These are phyloP conservation scores for Butyriboletus appendiculatus DNA, from an alignment of 1,284 basidiomycete genomes.

Conservation along the genomic window DNA sequence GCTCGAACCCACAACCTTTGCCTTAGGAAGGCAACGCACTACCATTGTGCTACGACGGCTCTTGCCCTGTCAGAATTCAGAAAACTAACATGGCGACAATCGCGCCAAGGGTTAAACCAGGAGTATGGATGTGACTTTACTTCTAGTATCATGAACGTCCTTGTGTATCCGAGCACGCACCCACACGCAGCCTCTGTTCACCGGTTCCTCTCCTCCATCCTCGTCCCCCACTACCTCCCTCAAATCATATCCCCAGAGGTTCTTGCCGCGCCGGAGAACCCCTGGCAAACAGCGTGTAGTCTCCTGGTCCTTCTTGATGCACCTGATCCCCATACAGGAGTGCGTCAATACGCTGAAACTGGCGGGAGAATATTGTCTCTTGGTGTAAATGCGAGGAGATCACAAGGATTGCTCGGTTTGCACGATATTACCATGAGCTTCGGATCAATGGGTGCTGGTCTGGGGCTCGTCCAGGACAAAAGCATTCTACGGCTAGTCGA, in stretches of 20 bases:
- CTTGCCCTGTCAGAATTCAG: background rate
- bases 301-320: constrained; percentile 75
- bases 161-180: constrained; percentile 79
- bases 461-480: constrained; percentile 22
- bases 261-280: constrained; percentile 55
- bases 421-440: constrained; percentile 12
- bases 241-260: constrained; percentile 61
- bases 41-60: constrained; percentile 43
- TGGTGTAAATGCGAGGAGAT: constrained; percentile 47
- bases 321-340: constrained; percentile 46
- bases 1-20: constrained; percentile 43
- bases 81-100: background rate
- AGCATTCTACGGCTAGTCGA: constrained; percentile 28
- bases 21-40: constrained; percentile 43
- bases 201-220: constrained; percentile 56
- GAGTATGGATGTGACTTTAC: background rate
- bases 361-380: constrained; percentile 75
- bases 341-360: constrained; percentile 63
- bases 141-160: constrained; percentile 62
- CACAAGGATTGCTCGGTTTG: constrained; percentile 23
- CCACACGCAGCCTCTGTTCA: constrained; percentile 56
- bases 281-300: constrained; percentile 76
- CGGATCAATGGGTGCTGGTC: constrained; percentile 9
- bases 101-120: background rate
- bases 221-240: constrained; percentile 77